phyloP scores from a whole-genome alignment of 2,329 filamentous ascomycete genomes.

The Escovopsis weberi region DNA sequence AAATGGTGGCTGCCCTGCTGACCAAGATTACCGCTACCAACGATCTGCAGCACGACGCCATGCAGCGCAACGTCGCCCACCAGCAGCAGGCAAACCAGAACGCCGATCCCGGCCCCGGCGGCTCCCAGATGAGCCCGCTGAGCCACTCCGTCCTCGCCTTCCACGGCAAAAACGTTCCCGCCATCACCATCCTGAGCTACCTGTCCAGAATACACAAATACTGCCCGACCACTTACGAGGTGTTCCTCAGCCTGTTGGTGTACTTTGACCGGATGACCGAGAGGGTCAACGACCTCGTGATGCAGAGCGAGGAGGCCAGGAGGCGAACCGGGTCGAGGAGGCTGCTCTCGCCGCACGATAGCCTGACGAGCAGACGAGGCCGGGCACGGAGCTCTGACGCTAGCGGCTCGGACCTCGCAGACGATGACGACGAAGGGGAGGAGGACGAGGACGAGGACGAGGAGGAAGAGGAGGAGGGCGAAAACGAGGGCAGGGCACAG shows the following conservation, averaged over 20 bases:
- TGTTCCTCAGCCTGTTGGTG: slow-evolving; percentile 85
- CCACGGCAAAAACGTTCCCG: slow-evolving; percentile 94
- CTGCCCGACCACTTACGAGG: slow-evolving; percentile 95
- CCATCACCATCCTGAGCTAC: slow-evolving; percentile 93
- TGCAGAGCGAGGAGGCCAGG: slow-evolving; percentile 46
- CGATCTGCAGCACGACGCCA: slow-evolving; percentile 80
- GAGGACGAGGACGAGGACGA: slow-evolving; percentile 14
- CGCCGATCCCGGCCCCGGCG: slow-evolving; percentile 23
- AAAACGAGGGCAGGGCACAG: too few relatives aligned
- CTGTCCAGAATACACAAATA: slow-evolving; percentile 95
- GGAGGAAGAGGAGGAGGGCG: too few relatives aligned
- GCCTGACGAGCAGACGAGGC: slow-evolving; percentile 15
- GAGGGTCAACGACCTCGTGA: slow-evolving; percentile 69
- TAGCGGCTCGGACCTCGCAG: slow-evolving; percentile 36
- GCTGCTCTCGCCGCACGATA: slow-evolving; percentile 12
- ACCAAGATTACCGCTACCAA: slow-evolving; percentile 98
- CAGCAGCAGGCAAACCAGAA: slow-evolving; percentile 38
- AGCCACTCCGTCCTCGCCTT: slow-evolving; percentile 72
- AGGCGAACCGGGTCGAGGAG: slow-evolving; percentile 13
- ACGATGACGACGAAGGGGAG: slow-evolving; percentile 28
- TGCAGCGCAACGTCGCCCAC: slow-evolving; percentile 57
- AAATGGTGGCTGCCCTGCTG: slow-evolving; percentile 93
- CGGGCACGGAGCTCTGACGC: slow-evolving; percentile 23
- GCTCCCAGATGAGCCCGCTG: slow-evolving; percentile 47
- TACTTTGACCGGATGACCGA: slow-evolving; percentile 99